A percentile compares a stretch with the other conserved stretches of the same genome.
These are phyloP conservation scores for Eucalyptus sp. DNA, from an alignment of 345 rosid species.

Conservation along the genomic window DNA sequence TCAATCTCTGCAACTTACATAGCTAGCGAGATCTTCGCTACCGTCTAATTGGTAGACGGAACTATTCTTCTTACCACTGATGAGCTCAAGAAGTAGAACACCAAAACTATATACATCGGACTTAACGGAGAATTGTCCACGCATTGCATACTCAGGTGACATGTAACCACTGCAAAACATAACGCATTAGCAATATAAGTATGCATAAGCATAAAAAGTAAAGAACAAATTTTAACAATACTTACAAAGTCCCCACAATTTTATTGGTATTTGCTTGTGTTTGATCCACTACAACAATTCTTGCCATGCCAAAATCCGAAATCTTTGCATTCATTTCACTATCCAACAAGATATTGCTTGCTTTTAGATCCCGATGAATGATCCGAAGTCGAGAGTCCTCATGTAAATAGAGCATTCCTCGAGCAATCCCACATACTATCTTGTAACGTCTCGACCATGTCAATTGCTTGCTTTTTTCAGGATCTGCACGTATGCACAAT, in stretches of 20 bases:
- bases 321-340: neutral
- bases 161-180: constrained; percentile 14
- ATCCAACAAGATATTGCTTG: constrained; percentile 6
- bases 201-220: no score
- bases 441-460: constrained; percentile 1
- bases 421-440: constrained; percentile 3
- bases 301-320: no score
- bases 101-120: constrained; percentile 7
- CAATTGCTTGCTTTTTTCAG: neutral
- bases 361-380: constrained; percentile 14
- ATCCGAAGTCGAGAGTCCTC: constrained; percentile 3
- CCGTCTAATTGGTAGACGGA: accelerated
- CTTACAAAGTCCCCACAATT: constrained; percentile 14
- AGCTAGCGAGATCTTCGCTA: no score
- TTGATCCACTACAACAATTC: no score
- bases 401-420: constrained; percentile 9
- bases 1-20: no score
- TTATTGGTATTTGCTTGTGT: neutral
- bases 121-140: constrained; percentile 8
- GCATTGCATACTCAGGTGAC: constrained; percentile 16
- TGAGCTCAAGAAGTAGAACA: no score
- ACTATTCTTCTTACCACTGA: no score
- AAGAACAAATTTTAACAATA: neutral
- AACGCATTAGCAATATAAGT: no score
- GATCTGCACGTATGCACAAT: neutral